Evolutionary conservation across 1,284 basidiomycete genomes (phyloP).

Genomic region (Takashimella tepidaria): DNA sequence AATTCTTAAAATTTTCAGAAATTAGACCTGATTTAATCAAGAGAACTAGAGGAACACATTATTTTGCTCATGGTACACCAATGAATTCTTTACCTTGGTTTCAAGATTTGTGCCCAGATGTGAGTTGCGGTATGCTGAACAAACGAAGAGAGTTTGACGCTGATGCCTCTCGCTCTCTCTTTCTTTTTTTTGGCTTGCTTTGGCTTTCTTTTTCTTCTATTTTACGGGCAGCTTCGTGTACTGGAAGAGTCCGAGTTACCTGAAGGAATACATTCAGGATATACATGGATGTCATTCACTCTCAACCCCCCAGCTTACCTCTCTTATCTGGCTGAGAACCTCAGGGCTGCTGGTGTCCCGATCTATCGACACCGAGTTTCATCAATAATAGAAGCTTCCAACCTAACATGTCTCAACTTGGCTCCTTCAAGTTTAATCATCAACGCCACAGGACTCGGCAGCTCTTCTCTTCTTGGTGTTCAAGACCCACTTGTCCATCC

Average conservation of each 20-base stretch:
- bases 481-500: slow-evolving; percentile 69
- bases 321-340: slow-evolving; percentile 31
- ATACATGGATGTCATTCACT: slow-evolving; percentile 42
- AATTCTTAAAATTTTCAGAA: slow-evolving; percentile 52
- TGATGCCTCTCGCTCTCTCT: slow-evolving; percentile 10
- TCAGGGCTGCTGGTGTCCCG: slow-evolving; percentile 31
- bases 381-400: slow-evolving; percentile 40
- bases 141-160: too few species aligned
- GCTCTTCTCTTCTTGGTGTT: slow-evolving; percentile 69
- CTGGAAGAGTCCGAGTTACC: slow-evolving; percentile 10
- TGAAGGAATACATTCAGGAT: slow-evolving; percentile 23
- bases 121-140: too few species aligned
- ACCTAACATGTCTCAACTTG: slow-evolving; percentile 1
- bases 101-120: slow-evolving; percentile 53
- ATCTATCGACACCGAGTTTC: slow-evolving; percentile 38
- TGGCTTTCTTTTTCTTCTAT: neutral
- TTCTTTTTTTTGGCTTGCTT: slow-evolving; percentile 1
- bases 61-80: neutral
- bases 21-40: slow-evolving; percentile 40
- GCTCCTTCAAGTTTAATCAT: slow-evolving; percentile 41
- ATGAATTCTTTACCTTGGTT: slow-evolving; percentile 52
- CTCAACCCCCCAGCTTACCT: slow-evolving; percentile 47
- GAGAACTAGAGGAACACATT: neutral
- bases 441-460: slow-evolving; percentile 55
- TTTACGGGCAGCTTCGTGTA: slow-evolving; percentile 29